Conservation (phyloP, 176 grass and related monocot genomes). For the Musa troglodytarum region DNA sequence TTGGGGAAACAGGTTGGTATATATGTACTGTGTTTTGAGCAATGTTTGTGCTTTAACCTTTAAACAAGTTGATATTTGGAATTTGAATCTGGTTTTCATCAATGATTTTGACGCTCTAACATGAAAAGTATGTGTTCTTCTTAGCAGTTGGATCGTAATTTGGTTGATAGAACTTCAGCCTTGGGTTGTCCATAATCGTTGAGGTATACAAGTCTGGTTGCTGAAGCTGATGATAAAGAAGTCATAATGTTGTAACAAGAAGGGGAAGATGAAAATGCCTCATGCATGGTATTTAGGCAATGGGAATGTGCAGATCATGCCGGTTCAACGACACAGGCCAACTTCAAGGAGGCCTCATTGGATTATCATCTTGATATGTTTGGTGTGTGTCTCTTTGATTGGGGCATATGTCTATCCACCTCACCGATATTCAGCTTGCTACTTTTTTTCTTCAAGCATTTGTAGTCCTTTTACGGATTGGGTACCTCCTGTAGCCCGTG, state of each 20-base stretch:
- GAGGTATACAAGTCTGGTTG: neutral
- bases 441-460: slow-evolving; percentile 49
- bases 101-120: neutral
- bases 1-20: too few species aligned
- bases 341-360: neutral
- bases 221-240: neutral
- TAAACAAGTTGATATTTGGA: neutral
- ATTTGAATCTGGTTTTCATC: neutral
- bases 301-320: slow-evolving; percentile 14
- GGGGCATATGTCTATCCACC: slow-evolving; percentile 72
- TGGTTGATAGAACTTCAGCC: neutral
- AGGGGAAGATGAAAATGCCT: slow-evolving; percentile 3
- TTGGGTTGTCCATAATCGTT: neutral
- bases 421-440: slow-evolving; percentile 54
- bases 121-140: neutral
- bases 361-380: slow-evolving; percentile 57
- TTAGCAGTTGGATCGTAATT: neutral
- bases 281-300: neutral
- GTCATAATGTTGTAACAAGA: neutral
- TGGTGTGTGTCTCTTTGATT: slow-evolving; percentile 61
- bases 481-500: slow-evolving; percentile 45
- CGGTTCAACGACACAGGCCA: neutral
- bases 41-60: neutral
- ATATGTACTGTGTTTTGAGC: neutral
- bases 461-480: slow-evolving; percentile 64